These are phyloP conservation scores for Crithidia mellificae DNA, from an alignment of 208 protist genomes.

Conservation along the genomic window DNA sequence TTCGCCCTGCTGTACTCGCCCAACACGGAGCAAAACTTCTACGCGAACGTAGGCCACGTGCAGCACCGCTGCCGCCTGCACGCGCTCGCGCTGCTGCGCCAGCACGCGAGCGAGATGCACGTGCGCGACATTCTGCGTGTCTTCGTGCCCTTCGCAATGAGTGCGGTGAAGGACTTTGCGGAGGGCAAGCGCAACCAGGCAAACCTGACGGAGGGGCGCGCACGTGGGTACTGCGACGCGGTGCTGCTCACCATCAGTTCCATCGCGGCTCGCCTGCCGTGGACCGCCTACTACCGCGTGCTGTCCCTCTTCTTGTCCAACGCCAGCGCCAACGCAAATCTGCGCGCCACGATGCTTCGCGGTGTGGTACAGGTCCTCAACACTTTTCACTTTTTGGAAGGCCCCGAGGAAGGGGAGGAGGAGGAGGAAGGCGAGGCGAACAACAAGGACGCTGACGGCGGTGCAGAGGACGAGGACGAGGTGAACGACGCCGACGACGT, in stretches of 20 bases:
- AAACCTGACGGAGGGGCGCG: conserved; percentile 80
- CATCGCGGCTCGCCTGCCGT: conserved; percentile 73
- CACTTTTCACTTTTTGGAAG: conserved; percentile 82
- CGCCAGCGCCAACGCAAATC: conserved; percentile 58
- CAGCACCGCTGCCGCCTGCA: conserved; percentile 84
- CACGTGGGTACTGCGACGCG: conserved; percentile 84
- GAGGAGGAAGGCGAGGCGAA: conserved; percentile 24
- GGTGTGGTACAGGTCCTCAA: conserved; percentile 89
- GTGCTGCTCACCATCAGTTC: conserved; percentile 74
- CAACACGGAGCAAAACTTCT: conserved; percentile 84
- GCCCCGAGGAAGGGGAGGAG: conserved; percentile 25
- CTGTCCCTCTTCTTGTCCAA: conserved; percentile 81
- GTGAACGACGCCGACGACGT: conserved; percentile 48
- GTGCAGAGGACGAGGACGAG: conserved; percentile 50
- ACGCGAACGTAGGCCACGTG: conserved; percentile 78
- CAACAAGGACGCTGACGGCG: conserved; percentile 15
- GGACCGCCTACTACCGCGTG: conserved; percentile 88
- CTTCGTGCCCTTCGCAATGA: conserved; percentile 86
- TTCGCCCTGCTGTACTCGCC: conserved; percentile 73
- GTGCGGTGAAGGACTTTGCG: conserved; percentile 84
- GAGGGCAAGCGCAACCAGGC: conserved; percentile 80
- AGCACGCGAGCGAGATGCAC: conserved; percentile 45
- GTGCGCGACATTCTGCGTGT: conserved; percentile 85
- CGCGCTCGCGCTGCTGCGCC: conserved; percentile 70
- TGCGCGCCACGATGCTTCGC: conserved; percentile 81